A percentile compares a stretch with the other conserved stretches of the same genome.
Evolutionary conservation across 2,329 filamentous ascomycete species (phyloP).

Genomic region (Alternaria sp.): DNA sequence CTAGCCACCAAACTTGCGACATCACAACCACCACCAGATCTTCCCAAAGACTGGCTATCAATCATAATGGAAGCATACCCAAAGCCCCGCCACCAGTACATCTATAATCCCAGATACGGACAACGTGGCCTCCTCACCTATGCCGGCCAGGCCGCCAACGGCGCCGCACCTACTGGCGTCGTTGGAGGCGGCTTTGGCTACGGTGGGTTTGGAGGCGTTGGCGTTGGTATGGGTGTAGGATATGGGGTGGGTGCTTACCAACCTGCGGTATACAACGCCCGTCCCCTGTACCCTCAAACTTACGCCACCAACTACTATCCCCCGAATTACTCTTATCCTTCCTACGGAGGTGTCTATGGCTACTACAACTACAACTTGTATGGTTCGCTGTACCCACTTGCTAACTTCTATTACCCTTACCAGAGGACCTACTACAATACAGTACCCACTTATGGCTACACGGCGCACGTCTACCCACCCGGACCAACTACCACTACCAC

Average conservation of each 20-base stretch:
- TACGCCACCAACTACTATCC: constrained; percentile 23
- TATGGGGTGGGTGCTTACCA: constrained; percentile 31
- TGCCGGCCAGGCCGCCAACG: constrained; percentile 39
- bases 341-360: constrained; percentile 30
- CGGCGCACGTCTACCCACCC: constrained; percentile 38
- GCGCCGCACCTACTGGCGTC: constrained; percentile 35
- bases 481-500: constrained; percentile 30
- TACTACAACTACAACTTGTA: constrained; percentile 37
- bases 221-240: constrained; percentile 24
- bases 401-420: constrained; percentile 47
- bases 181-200: constrained; percentile 25
- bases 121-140: constrained; percentile 41
- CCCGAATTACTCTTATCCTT: constrained; percentile 22
- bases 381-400: constrained; percentile 43
- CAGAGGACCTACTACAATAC: constrained; percentile 45
- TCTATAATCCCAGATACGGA: constrained; percentile 41
- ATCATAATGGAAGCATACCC: constrained; percentile 33
- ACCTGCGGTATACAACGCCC: constrained; percentile 38
- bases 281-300: constrained; percentile 30
- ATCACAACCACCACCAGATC: not conserved
- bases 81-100: constrained; percentile 45
- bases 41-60: not conserved
- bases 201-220: constrained; percentile 23
- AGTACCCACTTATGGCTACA: constrained; percentile 31
- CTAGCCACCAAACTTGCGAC: not conserved